Base-by-base conservation (phyloP, 1,284 basidiomycete species). In the Anthracocystis walkeri region DNA sequence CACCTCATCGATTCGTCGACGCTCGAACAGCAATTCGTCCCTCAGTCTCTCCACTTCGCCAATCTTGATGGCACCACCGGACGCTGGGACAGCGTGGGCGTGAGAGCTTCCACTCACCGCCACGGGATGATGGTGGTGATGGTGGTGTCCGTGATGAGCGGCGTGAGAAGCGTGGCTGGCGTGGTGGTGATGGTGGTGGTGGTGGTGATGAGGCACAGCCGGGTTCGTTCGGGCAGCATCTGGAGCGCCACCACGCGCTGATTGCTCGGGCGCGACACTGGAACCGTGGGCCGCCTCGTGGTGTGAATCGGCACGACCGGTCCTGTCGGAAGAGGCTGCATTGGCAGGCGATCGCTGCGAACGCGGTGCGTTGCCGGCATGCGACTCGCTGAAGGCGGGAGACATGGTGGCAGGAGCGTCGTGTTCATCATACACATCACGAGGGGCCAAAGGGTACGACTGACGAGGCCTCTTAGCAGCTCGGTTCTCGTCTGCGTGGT, bases 21-120 rank as follows among this genome's bases (percentile, higher is more conserved):
- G 70, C 62, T 82, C 82, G 12, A 65, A n/a, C 20, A 81, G 49
- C 50, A 84, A 66, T 51, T 84, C 81, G 42, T 79, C 69, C 8
- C 77, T 68, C 33, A 81, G 60, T 23, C 70, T 72, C 54, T 83
- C 82, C 1, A 84, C 65, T 23, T 81, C 81, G n/a, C 67, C 51
- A 12, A 71, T 38, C 63, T 74, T 71, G 42, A 44, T 56, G 12
- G 44, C 38, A 2, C 62, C 68, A 16, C 31, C 33, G 7, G 58
- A 7, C 14, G 25, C 44, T 25, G 25, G 61, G 7, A 40, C 54
- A 11, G 58, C 46, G 38, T 73, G 70, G 20, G 58, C 52, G 31
- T 65, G 65, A 16, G 53, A 41, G 52, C 49, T 58, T 55, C 16
- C 51, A 65, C 48, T 49, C 38, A 58, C 61, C 25, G 59, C 55